phyloP scores from a whole-genome alignment of 257 asterid genomes.

The Phtheirospermum japonicum region DNA sequence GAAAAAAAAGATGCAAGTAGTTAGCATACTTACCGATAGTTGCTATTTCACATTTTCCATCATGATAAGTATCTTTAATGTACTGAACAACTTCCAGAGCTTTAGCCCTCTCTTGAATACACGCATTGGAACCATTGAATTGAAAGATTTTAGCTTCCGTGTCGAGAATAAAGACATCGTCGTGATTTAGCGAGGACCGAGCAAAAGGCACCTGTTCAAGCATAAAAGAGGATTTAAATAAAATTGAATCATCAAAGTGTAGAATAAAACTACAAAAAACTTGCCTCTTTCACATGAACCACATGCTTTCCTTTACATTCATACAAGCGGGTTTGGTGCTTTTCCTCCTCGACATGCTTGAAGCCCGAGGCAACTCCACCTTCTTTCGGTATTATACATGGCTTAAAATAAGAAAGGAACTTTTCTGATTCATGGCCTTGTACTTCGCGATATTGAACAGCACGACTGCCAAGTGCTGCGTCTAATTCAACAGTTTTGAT shows the following conservation, averaged over 20 bases:
- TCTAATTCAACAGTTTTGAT: conserved; percentile 82
- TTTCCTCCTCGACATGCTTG: conserved; percentile 52
- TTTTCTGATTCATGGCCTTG: conserved; percentile 84
- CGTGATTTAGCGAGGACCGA: conserved; percentile 79
- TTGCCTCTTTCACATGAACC: conserved; percentile 77
- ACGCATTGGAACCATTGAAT: conserved; percentile 78
- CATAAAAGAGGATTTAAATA: no score
- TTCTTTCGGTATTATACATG: conserved; percentile 80
- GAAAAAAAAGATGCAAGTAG: conserved; percentile 15
- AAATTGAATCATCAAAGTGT: no score
- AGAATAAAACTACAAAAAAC: no score
- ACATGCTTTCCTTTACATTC: conserved; percentile 82
- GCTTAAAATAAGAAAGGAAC: conserved; percentile 85
- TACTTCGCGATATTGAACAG: conserved; percentile 85
- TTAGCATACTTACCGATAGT: conserved; percentile 53
- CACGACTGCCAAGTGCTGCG: conserved; percentile 71
- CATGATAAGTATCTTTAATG: conserved; percentile 72
- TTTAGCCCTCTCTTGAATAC: conserved; percentile 85
- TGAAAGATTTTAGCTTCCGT: conserved; percentile 69
- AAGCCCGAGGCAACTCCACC: conserved; percentile 69
- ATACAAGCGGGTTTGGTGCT: conserved; percentile 56
- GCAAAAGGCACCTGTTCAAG: conserved; percentile 70
- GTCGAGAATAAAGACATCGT: conserved; percentile 74
- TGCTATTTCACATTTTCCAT: conserved; percentile 79
- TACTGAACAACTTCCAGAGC: conserved; percentile 91